phyloP scores from a whole-genome alignment of 1,139 yeast species.

The Chernovozyma aurita region DNA sequence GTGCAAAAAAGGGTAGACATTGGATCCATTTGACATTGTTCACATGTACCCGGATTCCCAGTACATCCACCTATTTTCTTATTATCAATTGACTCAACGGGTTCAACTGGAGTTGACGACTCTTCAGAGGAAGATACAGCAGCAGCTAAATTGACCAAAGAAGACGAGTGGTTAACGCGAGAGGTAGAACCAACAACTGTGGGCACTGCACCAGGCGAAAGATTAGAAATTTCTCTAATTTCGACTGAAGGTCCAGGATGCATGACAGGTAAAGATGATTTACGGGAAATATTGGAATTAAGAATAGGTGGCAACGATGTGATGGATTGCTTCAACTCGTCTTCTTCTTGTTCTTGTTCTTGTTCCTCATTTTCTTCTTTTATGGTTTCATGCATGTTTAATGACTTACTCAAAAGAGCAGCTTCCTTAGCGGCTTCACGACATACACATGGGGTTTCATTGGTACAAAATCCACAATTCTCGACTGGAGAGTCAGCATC shows the following conservation, averaged over 20 bases:
- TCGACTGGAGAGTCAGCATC: slow-evolving; percentile 56
- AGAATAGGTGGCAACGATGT: slow-evolving; percentile 34
- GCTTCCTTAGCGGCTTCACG: slow-evolving; percentile 73
- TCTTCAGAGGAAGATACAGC: neutral
- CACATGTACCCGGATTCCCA: slow-evolving; percentile 85
- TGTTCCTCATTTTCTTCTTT: slow-evolving; percentile 13
- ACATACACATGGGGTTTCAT: slow-evolving; percentile 89
- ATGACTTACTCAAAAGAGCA: slow-evolving; percentile 29
- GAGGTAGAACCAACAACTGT: slow-evolving; percentile 27
- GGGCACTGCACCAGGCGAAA: slow-evolving; percentile 41
- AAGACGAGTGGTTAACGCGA: slow-evolving; percentile 10
- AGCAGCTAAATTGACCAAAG: slow-evolving; percentile 5
- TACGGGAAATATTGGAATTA: slow-evolving; percentile 22
- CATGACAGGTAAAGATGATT: slow-evolving; percentile 49
- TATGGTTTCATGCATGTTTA: slow-evolving; percentile 8
- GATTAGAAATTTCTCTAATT: slow-evolving; percentile 40
- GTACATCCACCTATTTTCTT: slow-evolving; percentile 51
- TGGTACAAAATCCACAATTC: slow-evolving; percentile 90
- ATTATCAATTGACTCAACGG: slow-evolving; percentile 2
- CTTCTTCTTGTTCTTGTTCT: slow-evolving; percentile 17
- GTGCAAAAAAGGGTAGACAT: slow-evolving; percentile 87
- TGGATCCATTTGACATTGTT: slow-evolving; percentile 81
- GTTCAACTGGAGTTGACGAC: slow-evolving; percentile 9
- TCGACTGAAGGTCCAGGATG: slow-evolving; percentile 67
- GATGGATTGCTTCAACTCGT: slow-evolving; percentile 12